Conservation (phyloP, 1,284 basidiomycete species). For the Ceratobasidium theobromae region DNA sequence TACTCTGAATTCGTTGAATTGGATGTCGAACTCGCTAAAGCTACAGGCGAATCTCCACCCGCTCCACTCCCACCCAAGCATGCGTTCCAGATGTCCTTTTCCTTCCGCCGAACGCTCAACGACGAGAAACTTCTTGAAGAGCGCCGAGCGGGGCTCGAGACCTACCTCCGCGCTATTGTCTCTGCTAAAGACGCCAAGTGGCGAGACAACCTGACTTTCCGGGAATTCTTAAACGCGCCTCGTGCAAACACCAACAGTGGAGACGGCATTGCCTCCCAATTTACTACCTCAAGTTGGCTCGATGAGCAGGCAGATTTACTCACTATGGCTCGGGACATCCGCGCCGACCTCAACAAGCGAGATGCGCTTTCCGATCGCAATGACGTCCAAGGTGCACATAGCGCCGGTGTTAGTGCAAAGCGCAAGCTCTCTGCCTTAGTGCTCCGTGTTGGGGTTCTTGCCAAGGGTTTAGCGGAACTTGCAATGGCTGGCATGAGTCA, state of each 20-base stretch:
- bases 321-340: constrained; percentile 72
- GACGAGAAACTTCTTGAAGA: constrained; percentile 63
- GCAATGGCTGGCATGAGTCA: constrained; percentile 71
- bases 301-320: constrained; percentile 79
- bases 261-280: constrained; percentile 46
- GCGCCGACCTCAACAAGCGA: constrained; percentile 81
- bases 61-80: constrained; percentile 79
- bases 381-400: constrained; percentile 74
- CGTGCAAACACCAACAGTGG: constrained; percentile 34
- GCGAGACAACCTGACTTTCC: constrained; percentile 78
- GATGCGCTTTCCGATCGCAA: constrained; percentile 77
- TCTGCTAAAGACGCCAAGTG: constrained; percentile 78
- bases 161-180: constrained; percentile 84
- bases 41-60: constrained; percentile 71
- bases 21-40: constrained; percentile 75
- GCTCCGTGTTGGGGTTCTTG: constrained; percentile 67
- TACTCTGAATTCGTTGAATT: constrained; percentile 93
- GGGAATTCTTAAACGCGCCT: constrained; percentile 84
- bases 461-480: constrained; percentile 65
- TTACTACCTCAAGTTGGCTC: constrained; percentile 78
- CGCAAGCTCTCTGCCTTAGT: constrained; percentile 75
- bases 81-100: constrained; percentile 61
- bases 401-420: constrained; percentile 80
- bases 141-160: constrained; percentile 72
- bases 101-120: constrained; percentile 45